Evolutionary conservation across 2,329 filamentous ascomycete genomes (phyloP), one percentile per base, ranked within the genome.

Genomic region (Canariomyces notabilis): DNA sequence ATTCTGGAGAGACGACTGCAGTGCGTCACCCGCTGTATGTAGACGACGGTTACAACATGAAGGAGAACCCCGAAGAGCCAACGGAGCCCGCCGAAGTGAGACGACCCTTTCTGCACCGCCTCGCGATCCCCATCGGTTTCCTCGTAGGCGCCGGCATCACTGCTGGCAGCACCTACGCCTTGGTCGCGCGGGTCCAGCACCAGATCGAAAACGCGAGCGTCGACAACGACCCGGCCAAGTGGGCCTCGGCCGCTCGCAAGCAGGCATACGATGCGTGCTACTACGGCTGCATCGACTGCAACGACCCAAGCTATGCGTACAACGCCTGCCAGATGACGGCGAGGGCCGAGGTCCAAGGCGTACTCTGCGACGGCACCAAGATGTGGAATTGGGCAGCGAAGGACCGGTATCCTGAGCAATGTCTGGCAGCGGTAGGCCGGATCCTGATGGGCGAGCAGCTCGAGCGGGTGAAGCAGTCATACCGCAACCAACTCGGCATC

Each of bases 191-290:
- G 14, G 50, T 57, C 1, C 53, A 54, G 16, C 29, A 49, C 44
- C 55, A 56, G 15, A 36, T 54, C 23, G 51, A 41, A 23, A 49
- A 33, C 22, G 55, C 55, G 3, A 29, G 42, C 14, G 50, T 56
- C 15, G 34, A 46, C 35, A 42, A 44, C 21, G 43, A 53, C 35
- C 29, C 37, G 2, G 23, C n/a, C 8, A 44, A 38, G 29, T 57
- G 55, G 55, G 41, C 42, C 7, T 22, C 40, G 4, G 29, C 18
- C 14, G 55, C 55, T 9, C 53, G 50, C n/a, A 50, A 35, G 8
- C 21, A 51, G 2, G 55, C 41, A 26, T 57, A 57, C 45, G 53
- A 57, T 23, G 49, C 46, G 4, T 57, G 55, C 43, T 57, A 57
- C 40, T 20, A 46, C 20, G 55, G 53, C 12, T 57, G 55, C 46